These are phyloP conservation scores for Thozetella sp. DNA, from an alignment of 495 filamentous ascomycete genomes.

Conservation along the genomic window DNA sequence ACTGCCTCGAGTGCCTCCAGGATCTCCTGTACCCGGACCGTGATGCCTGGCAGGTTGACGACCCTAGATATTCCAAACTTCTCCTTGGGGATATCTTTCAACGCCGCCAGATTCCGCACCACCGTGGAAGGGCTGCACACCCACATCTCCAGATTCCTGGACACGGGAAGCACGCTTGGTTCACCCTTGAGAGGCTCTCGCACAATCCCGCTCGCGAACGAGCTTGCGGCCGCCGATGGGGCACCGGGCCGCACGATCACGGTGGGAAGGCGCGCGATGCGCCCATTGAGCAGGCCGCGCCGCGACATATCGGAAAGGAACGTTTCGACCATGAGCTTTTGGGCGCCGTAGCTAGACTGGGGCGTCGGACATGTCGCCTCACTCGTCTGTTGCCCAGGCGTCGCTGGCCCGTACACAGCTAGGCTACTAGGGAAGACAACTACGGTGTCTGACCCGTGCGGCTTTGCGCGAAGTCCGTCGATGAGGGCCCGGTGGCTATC, in stretches of 20 bases:
- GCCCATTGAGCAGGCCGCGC: background rate
- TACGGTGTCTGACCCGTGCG: background rate
- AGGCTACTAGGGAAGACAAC: conserved; percentile 2
- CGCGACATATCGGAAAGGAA: conserved; percentile 1
- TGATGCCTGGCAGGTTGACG: background rate
- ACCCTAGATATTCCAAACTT: background rate
- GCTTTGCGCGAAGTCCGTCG: background rate
- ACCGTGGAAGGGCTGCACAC: background rate
- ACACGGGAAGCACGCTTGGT: background rate
- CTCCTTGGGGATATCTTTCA: background rate
- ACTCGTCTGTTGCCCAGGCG: background rate
- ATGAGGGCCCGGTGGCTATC: conserved; percentile 1
- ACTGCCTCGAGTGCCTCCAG: background rate
- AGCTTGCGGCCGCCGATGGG: background rate
- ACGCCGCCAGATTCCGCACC: background rate
- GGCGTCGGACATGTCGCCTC: background rate
- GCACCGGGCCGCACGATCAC: background rate
- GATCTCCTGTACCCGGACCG: background rate
- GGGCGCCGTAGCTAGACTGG: conserved; percentile 1
- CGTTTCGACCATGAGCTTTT: conserved; percentile 3
- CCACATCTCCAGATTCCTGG: background rate
- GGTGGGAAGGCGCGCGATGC: background rate
- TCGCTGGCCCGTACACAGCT: background rate
- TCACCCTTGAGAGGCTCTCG: background rate
- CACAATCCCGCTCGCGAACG: background rate